Conservation (phyloP, 805 yeast genomes). For the Candida tammaniensis region DNA sequence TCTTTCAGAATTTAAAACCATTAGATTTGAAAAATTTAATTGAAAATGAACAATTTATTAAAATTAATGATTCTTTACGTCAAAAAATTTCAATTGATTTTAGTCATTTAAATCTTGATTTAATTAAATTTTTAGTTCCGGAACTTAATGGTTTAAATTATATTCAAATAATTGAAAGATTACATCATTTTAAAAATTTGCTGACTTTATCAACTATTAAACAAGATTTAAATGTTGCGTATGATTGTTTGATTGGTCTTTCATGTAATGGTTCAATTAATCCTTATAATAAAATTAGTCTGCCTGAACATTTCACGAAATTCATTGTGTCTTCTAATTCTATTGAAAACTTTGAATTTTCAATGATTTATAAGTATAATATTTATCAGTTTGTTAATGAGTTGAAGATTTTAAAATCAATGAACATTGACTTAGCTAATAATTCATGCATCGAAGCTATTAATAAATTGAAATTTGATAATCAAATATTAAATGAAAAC, state of each 20-base stretch:
- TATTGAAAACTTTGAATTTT: conserved; percentile 19
- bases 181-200: conserved; percentile 1
- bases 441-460: not conserved
- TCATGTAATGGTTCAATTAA: conserved; percentile 12
- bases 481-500: conserved; percentile 1
- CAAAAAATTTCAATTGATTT: not conserved
- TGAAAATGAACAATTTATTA: conserved; percentile 3
- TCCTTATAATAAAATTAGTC: conserved; percentile 4
- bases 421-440: conserved; percentile 7
- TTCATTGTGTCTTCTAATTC: conserved; percentile 13
- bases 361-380: conserved; percentile 16
- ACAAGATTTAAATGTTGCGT: not conserved
- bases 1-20: conserved; percentile 4
- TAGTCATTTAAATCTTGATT: not conserved
- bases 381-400: conserved; percentile 17
- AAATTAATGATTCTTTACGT: not conserved
- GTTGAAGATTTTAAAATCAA: conserved; percentile 13
- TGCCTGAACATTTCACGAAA: conserved; percentile 6
- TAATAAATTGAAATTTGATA: conserved; percentile 5
- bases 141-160: not conserved
- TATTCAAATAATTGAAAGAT: conserved; percentile 6
- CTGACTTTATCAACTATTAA: not conserved
- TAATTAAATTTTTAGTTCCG: conserved; percentile 4
- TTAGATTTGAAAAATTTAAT: conserved; percentile 5
- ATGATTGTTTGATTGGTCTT: conserved; percentile 3